Evolutionary conservation across 495 filamentous ascomycete genomes (phyloP), one percentile per base, ranked within the genome.

Genomic region (Clohesyomyces aquaticus): DNA sequence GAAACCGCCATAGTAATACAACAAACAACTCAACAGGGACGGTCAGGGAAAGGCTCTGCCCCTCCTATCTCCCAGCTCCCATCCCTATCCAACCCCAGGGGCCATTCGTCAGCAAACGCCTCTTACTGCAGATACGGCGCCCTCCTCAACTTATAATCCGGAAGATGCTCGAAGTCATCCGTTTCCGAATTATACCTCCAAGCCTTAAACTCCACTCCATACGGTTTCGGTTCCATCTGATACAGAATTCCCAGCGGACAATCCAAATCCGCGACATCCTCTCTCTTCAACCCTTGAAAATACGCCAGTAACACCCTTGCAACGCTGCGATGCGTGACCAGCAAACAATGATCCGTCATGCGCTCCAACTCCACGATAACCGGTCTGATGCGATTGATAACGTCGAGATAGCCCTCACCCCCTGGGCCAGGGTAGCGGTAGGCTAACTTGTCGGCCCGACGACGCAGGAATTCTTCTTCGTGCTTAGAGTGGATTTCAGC

Each of bases 281-380:
- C 89, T 3, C 93, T 79, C 57, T 88, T 88, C 38, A 98, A 78
- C 18, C 94, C 93, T 76, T 90, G 89, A 79, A 98, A 98, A 75
- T 98, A 98, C 1, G 93, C 91, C 72, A 98, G 86, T 45, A 98
- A 81, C 4, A 98, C 93, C 23, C 94, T 85, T 47, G 90, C 91
- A 21, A 96, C 87, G 0, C 90, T 91, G 11, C 94, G 88, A 74
- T 98, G 94, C 16, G 88, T 89, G 63, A 96, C 88, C 61, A 98
- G 83, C 23, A 96, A 79, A 38, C 96, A 88, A 73, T 98, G 93
- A 69, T 98, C 94, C 9, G 90, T 96, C 80, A 93, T 98, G 45
- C 94, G 86, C 80, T 98, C 94, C 45, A 96, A 87, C 78, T 98
- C 94, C 61, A 95, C 89, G 63, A 98, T 96, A 75, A 98, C 93